Evolutionary conservation across 768 basidiomycete species (phyloP).

Genomic region (Mycena amicta): DNA sequence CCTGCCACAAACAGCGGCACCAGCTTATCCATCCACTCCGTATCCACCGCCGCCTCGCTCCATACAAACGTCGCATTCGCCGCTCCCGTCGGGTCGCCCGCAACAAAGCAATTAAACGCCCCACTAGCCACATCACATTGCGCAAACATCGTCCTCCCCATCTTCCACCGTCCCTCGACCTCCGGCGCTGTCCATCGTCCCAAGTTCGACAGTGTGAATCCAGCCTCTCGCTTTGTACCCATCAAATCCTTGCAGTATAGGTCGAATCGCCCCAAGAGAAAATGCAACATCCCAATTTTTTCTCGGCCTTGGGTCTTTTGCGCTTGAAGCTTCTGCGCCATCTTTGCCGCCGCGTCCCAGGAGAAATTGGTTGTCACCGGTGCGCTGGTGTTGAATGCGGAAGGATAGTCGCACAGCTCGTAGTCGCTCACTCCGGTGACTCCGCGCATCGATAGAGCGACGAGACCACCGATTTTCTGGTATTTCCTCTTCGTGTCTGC

Average conservation of each 20-base stretch:
- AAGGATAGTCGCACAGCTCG: constrained; percentile 37
- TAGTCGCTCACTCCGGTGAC: constrained; percentile 28
- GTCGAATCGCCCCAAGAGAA: constrained; percentile 32
- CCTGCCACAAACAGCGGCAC: constrained; percentile 20
- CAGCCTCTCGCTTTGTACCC: constrained; percentile 34
- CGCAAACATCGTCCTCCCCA: constrained; percentile 27
- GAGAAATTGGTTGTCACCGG: constrained; percentile 30
- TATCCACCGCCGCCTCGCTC: constrained; percentile 27
- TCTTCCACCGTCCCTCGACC: constrained; percentile 21
- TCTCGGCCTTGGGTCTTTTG: constrained; percentile 20
- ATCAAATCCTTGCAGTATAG: constrained; percentile 31
- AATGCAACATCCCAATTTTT: constrained; percentile 35
- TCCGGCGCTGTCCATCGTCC: constrained; percentile 28
- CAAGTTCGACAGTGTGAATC: constrained; percentile 40
- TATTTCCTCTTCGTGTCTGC: not conserved
- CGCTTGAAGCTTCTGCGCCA: constrained; percentile 27
- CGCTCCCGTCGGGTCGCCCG: constrained; percentile 29
- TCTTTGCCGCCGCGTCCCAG: constrained; percentile 33
- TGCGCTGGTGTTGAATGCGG: constrained; percentile 22
- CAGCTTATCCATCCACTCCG: constrained; percentile 25
- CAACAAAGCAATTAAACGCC: constrained; percentile 31
- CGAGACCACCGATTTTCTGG: constrained; percentile 22
- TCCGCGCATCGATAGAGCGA: constrained; percentile 38
- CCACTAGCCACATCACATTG: constrained; percentile 31
- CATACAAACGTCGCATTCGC: constrained; percentile 28